phyloP scores from a whole-genome alignment of 805 yeast genomes.

The Metschnikowia koreensis region DNA sequence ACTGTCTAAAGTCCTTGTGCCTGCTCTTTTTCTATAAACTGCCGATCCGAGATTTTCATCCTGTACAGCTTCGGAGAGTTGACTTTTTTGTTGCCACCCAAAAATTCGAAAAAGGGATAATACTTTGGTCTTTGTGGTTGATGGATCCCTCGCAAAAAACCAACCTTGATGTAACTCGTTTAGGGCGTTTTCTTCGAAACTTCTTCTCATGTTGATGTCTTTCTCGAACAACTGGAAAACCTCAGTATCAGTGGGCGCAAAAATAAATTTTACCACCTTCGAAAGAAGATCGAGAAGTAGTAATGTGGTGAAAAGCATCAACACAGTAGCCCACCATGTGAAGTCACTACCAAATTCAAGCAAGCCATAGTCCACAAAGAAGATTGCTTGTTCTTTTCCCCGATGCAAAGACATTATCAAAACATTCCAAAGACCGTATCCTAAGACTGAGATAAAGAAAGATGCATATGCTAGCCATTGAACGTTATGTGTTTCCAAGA shows the following conservation, averaged over 20 bases:
- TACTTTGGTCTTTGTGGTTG: conserved; percentile 20
- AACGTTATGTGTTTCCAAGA: conserved; percentile 76
- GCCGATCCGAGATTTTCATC: conserved; percentile 29
- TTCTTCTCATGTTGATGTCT: conserved; percentile 60
- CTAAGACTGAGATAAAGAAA: conserved; percentile 68
- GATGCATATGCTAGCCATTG: conserved; percentile 68
- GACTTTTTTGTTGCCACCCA: conserved; percentile 16
- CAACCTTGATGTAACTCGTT: conserved; percentile 76
- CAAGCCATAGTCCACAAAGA: conserved; percentile 70
- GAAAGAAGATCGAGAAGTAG: conserved; percentile 63
- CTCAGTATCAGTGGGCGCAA: conserved; percentile 74
- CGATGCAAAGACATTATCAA: conserved; percentile 69
- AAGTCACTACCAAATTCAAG: conserved; percentile 73
- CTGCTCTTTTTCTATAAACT: conserved; percentile 46
- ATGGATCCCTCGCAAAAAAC: conserved; percentile 57
- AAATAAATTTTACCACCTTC: conserved; percentile 52
- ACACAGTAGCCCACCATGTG: conserved; percentile 83
- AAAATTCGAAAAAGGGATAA: conserved; percentile 17
- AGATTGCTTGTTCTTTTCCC: conserved; percentile 53
- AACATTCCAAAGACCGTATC: conserved; percentile 84
- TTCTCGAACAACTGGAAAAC: conserved; percentile 75
- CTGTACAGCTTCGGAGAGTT: conserved; percentile 12
- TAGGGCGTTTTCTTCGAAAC: conserved; percentile 71
- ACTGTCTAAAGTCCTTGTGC: conserved; percentile 43
- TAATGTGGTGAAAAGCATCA: conserved; percentile 58